phyloP scores from a whole-genome alignment of 805 yeast species.

The Scheffersomyces amazonensis region DNA sequence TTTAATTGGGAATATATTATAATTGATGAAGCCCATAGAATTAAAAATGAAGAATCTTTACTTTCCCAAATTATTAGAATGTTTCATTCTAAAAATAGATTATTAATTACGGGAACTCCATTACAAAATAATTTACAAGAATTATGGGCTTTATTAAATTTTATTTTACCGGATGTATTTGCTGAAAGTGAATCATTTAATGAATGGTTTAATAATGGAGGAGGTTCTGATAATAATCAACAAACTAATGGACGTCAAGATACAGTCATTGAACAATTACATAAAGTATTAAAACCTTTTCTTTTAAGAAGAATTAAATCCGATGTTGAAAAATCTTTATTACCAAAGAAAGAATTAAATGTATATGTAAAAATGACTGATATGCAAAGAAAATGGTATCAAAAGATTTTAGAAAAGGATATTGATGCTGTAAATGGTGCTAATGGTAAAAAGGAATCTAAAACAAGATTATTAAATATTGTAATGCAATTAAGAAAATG shows the following conservation, averaged over 20 bases:
- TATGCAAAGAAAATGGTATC: conserved; percentile 81
- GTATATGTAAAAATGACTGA: conserved; percentile 71
- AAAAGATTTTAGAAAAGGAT: conserved; percentile 72
- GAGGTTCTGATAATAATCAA: conserved; percentile 30
- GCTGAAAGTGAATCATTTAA: conserved; percentile 72
- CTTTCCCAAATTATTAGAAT: conserved; percentile 72
- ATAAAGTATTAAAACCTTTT: conserved; percentile 74
- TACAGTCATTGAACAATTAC: conserved; percentile 62
- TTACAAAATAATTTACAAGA: conserved; percentile 77
- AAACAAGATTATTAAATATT: conserved; percentile 71
- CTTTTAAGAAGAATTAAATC: conserved; percentile 71
- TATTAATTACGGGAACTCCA: conserved; percentile 80
- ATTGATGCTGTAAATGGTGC: conserved; percentile 86
- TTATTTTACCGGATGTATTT: conserved; percentile 75
- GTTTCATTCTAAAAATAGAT: conserved; percentile 66
- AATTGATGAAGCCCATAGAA: conserved; percentile 82
- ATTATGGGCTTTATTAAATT: conserved; percentile 77
- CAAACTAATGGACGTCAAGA: conserved; percentile 36
- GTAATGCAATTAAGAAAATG: conserved; percentile 85
- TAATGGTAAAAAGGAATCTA: conserved; percentile 69
- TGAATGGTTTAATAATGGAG: conserved; percentile 57
- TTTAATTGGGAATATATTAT: conserved; percentile 75
- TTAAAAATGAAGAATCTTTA: conserved; percentile 72
- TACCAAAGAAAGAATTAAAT: conserved; percentile 74
- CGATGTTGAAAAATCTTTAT: conserved; percentile 75